Evolutionary conservation across 2,329 filamentous ascomycete genomes (phyloP).

Genomic region (Trichoderma semiorbis): DNA sequence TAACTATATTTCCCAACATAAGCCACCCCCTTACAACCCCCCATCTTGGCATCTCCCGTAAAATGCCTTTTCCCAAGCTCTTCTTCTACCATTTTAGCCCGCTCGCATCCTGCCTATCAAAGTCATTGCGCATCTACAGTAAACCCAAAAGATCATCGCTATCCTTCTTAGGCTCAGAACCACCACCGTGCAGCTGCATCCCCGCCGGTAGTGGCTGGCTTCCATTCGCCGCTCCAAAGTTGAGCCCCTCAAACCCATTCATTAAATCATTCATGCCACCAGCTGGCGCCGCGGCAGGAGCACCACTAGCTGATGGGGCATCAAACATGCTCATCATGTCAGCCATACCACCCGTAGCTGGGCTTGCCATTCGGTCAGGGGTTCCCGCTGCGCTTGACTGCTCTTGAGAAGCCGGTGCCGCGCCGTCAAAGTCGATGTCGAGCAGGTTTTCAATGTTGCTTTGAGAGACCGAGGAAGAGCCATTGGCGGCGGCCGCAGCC

Average conservation of each 20-base stretch:
- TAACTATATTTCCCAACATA: slow-evolving; percentile 14
- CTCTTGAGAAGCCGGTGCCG: slow-evolving; percentile 82
- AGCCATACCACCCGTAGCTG: slow-evolving; percentile 53
- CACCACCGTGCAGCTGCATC: slow-evolving; percentile 48
- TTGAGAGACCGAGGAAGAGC: slow-evolving; percentile 54
- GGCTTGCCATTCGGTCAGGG: slow-evolving; percentile 66
- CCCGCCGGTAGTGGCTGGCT: slow-evolving; percentile 63
- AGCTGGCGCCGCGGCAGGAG: slow-evolving; percentile 31
- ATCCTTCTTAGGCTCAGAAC: slow-evolving; percentile 48
- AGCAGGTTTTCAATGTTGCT: slow-evolving; percentile 91
- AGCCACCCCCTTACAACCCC: background rate
- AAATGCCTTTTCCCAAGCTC: background rate
- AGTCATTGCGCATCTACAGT: slow-evolving; percentile 30
- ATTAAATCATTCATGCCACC: slow-evolving; percentile 82
- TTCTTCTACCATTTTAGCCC: background rate
- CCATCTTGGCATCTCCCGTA: background rate
- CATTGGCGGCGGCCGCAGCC: slow-evolving; percentile 64
- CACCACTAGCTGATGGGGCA: slow-evolving; percentile 54
- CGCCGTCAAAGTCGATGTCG: slow-evolving; percentile 94
- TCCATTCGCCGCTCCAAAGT: slow-evolving; percentile 50
- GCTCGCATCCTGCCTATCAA: background rate
- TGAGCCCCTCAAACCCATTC: slow-evolving; percentile 80
- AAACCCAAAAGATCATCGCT: slow-evolving; percentile 58
- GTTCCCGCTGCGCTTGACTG: slow-evolving; percentile 54
- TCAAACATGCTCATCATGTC: slow-evolving; percentile 70